Evolutionary conservation across 2,329 filamentous ascomycete genomes (phyloP).

Genomic region (Tolypocladium inflatum): DNA sequence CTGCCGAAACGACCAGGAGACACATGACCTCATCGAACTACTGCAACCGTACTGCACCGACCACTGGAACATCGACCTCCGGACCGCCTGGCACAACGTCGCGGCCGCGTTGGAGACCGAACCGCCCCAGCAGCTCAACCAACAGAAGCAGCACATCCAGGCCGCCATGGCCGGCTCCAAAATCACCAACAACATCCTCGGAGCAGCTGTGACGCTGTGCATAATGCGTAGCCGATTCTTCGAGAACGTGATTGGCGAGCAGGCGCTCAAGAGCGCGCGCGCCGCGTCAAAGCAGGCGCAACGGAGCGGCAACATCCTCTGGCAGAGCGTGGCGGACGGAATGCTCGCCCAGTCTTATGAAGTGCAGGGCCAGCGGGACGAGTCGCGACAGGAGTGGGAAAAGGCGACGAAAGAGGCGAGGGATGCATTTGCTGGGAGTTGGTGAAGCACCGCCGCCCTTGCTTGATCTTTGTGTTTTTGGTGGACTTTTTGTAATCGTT

Average conservation of each 20-base stretch:
- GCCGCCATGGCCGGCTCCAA: slow-evolving; percentile 62
- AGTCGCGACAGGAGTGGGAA: slow-evolving; percentile 29
- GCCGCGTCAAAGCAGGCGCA: slow-evolving; percentile 60
- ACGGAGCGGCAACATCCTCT: slow-evolving; percentile 61
- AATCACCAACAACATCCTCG: slow-evolving; percentile 63
- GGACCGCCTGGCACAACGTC: slow-evolving; percentile 68
- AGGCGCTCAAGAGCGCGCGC: slow-evolving; percentile 66
- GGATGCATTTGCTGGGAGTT: slow-evolving; percentile 29
- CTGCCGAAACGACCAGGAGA: slow-evolving; percentile 47
- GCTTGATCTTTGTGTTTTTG: slow-evolving; percentile 4
- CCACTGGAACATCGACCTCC: slow-evolving; percentile 66
- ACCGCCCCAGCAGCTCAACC: slow-evolving; percentile 57
- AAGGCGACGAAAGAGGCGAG: slow-evolving; percentile 32
- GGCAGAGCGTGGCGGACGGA: slow-evolving; percentile 72
- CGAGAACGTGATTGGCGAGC: slow-evolving; percentile 69
- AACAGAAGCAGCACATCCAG: slow-evolving; percentile 71
- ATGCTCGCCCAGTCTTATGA: slow-evolving; percentile 70
- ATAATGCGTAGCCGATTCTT: slow-evolving; percentile 81
- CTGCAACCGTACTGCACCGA: slow-evolving; percentile 58
- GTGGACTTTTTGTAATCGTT: slow-evolving; percentile 7
- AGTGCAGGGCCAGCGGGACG: slow-evolving; percentile 52
- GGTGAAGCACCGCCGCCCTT: slow-evolving; percentile 5
- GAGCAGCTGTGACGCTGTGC: slow-evolving; percentile 73
- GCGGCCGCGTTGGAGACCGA: slow-evolving; percentile 56
- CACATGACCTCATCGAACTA: slow-evolving; percentile 51